Conservation (phyloP, 345 rosid genomes). For the Boechera divaricarpa region DNA sequence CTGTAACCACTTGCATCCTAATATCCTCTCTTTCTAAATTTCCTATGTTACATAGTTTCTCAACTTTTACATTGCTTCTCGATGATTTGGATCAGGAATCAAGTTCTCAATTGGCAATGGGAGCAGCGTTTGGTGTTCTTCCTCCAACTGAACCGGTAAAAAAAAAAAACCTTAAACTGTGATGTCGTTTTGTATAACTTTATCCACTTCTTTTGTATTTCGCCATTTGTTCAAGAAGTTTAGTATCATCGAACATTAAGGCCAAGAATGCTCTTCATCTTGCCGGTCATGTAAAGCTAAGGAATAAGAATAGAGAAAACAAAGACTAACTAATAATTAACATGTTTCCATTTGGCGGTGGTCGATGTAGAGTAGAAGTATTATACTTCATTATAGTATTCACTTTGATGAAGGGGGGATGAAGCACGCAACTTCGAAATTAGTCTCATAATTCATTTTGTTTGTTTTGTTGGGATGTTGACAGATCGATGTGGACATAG, state of each 20-base stretch:
- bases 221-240: background rate
- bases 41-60: conserved; percentile 26
- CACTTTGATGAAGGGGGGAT: conserved; percentile 13
- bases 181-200: background rate
- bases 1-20: conserved; percentile 56
- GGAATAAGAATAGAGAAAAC: background rate
- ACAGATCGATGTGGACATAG: conserved; percentile 96
- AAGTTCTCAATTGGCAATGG: conserved; percentile 96
- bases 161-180: background rate
- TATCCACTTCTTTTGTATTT: background rate
- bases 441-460: background rate
- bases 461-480: conserved; percentile 28
- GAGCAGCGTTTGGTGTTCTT: conserved; percentile 85
- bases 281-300: background rate
- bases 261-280: background rate
- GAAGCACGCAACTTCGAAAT: background rate
- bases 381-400: conserved; percentile 5
- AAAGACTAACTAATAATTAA: background rate
- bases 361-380: background rate
- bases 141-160: conserved; percentile 73
- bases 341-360: background rate
- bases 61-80: conserved; percentile 11
- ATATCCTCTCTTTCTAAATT: background rate
- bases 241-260: background rate
- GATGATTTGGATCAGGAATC: conserved; percentile 67